Base-by-base conservation (phyloP, 2,329 filamentous ascomycete species). In the Dothistroma septosporum region DNA sequence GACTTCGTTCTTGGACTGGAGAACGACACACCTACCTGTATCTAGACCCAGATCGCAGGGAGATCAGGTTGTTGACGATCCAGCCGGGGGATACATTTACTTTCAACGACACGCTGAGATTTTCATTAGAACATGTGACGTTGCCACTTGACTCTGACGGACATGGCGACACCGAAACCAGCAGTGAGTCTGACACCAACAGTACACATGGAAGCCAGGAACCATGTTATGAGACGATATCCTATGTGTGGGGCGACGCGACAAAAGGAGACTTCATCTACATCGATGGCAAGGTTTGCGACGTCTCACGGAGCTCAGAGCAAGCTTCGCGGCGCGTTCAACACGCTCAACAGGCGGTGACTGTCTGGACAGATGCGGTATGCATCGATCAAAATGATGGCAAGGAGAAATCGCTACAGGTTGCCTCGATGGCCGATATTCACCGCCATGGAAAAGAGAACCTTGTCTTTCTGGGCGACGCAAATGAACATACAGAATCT, bases 311-410 rank as follows among this genome's bases (percentile, higher is more conserved):
- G 12, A 58, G 52, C 22, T 33, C 60, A 12, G 59, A 53, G 16
- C 22, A 35, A 14, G 56, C 49, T 6, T 49, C 60, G 9, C n/a
- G 35, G 10, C 57, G 60, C 19, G 47, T 59, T 19, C 57, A 60
- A 16, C 32, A 44, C 21, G 9, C 8, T 32, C 49, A 58, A 8
- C 28, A 12, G 53, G 5, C 31, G 14, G 19, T 47, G 11, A 44
- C 46, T 14, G n/a, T 67, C 2, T 67, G 64, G 64, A 64, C 62
- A 31, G 65, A 67, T 53, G 58, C 64, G 14, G 21, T 65, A 14
- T 65, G 60, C 31, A 65, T 66, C 55, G 58, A 65, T 21, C 64
- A 66, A 53, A 14, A 41, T 22, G 54, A 64, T 44, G 16, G 33
- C 6, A 14, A 14, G 12, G 65, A 67, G 32, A 53, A 62, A 28